Evolutionary conservation across 2,329 filamentous ascomycete genomes (phyloP).

Genomic region (Ophidiomyces ophidiicola): DNA sequence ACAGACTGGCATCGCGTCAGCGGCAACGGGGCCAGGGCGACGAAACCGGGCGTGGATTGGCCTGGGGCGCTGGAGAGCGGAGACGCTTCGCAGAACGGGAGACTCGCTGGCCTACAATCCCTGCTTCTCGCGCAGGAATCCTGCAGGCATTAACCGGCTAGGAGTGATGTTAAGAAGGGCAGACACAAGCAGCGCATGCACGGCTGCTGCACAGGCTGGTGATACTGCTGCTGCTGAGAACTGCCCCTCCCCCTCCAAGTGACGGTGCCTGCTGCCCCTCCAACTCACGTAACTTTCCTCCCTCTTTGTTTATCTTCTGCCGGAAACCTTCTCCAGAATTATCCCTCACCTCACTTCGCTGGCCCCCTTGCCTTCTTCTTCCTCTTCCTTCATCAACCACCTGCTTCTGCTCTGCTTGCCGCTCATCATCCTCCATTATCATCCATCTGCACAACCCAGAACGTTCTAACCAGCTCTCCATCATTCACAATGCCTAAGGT

Average conservation of each 20-base stretch:
- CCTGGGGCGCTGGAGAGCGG: too few relatives aligned
- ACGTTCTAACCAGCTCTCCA: not conserved
- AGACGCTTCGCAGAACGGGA: too few relatives aligned
- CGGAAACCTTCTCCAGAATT: slow-evolving; percentile 7
- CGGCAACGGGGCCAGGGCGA: too few relatives aligned
- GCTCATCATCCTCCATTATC: not conserved
- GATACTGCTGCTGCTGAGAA: not conserved
- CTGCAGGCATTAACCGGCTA: too few relatives aligned
- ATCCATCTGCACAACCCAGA: not conserved
- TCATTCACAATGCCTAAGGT: slow-evolving; percentile 9
- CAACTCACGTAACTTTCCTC: slow-evolving; percentile 8
- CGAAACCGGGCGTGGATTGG: too few relatives aligned
- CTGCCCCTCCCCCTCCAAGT: too few relatives aligned
- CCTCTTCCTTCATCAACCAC: slow-evolving; percentile 9
- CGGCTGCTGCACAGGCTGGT: not conserved
- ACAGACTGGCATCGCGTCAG: not conserved
- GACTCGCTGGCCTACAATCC: too few relatives aligned
- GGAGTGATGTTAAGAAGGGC: too few relatives aligned
- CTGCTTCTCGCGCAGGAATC: too few relatives aligned
- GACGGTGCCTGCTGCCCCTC: slow-evolving; percentile 5
- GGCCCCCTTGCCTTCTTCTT: slow-evolving; percentile 8
- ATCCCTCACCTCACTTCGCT: slow-evolving; percentile 6
- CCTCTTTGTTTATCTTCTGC: slow-evolving; percentile 6
- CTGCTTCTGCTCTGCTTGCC: slow-evolving; percentile 1
- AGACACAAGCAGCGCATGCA: too few relatives aligned